Percentiles rank a stretch among this genome's conserved stretches.
Conservation (phyloP, 495 filamentous ascomycete species). For the Trichoderma asperelloides region DNA sequence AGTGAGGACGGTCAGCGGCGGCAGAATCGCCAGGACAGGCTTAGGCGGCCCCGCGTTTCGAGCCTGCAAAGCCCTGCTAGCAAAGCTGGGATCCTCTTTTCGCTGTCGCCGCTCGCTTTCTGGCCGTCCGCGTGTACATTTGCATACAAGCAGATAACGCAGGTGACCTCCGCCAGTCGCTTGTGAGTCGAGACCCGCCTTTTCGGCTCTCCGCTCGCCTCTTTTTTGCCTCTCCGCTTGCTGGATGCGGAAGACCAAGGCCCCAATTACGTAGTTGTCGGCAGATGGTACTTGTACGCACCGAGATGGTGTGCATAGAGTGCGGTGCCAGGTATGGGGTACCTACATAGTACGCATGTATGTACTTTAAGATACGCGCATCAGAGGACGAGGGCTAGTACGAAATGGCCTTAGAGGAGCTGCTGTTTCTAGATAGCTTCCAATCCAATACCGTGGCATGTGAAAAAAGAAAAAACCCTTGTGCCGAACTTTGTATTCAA, state of each 20-base stretch:
- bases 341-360: background rate
- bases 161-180: background rate
- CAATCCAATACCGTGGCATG: too few species aligned
- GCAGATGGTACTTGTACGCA: background rate
- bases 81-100: background rate
- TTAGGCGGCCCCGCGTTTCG: slow-evolving; percentile 2
- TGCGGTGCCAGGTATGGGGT: background rate
- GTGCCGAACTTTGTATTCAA: too few species aligned
- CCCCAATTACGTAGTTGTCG: background rate
- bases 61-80: background rate
- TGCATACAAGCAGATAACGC: background rate
- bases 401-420: background rate
- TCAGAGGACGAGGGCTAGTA: background rate
- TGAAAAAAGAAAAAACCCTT: too few species aligned
- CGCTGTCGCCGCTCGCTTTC: background rate
- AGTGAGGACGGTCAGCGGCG: background rate
- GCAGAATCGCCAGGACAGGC: background rate
- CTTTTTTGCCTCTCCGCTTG: background rate
- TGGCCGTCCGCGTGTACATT: slow-evolving; percentile 1
- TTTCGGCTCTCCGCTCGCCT: background rate
- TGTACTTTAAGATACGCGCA: background rate
- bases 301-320: background rate
- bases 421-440: too few species aligned
- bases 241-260: background rate
- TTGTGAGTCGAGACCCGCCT: background rate